Evolutionary conservation across 768 basidiomycete species (phyloP).

Genomic region (Daedaleopsis sinensis): DNA sequence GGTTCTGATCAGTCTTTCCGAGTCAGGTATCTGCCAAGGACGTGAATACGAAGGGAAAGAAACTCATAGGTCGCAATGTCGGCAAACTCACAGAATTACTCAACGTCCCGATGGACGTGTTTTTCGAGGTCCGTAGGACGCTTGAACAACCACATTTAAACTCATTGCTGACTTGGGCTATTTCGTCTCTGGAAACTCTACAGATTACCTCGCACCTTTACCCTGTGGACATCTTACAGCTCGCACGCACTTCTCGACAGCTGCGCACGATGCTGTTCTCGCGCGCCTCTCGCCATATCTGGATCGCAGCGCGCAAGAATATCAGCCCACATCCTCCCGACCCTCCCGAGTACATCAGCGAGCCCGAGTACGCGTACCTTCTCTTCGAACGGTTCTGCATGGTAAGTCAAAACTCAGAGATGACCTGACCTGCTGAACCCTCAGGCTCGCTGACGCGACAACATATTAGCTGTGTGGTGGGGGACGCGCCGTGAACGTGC

Average conservation of each 20-base stretch:
- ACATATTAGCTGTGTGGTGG: neutral
- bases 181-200: neutral
- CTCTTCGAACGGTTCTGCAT: slow-evolving; percentile 11
- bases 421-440: neutral
- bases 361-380: slow-evolving; percentile 10
- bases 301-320: neutral
- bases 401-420: slow-evolving; percentile 9
- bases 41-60: neutral
- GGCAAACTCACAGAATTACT: slow-evolving; percentile 5
- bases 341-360: slow-evolving; percentile 12
- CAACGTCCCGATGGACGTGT: slow-evolving; percentile 9
- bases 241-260: slow-evolving; percentile 2
- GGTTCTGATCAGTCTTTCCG: too few relatives aligned
- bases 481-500: neutral
- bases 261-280: slow-evolving; percentile 1
- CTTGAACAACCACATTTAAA: neutral
- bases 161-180: neutral
- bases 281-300: neutral
- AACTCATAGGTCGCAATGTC: neutral
- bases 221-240: slow-evolving; percentile 7
- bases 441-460: neutral
- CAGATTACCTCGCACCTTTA: slow-evolving; percentile 3
- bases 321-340: slow-evolving; percentile 1
- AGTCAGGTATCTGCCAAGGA: too few relatives aligned
- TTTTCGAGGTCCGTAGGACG: neutral